These are phyloP conservation scores for Candida pseudofarinosa DNA, from an alignment of 805 yeast species.

Conservation along the genomic window DNA sequence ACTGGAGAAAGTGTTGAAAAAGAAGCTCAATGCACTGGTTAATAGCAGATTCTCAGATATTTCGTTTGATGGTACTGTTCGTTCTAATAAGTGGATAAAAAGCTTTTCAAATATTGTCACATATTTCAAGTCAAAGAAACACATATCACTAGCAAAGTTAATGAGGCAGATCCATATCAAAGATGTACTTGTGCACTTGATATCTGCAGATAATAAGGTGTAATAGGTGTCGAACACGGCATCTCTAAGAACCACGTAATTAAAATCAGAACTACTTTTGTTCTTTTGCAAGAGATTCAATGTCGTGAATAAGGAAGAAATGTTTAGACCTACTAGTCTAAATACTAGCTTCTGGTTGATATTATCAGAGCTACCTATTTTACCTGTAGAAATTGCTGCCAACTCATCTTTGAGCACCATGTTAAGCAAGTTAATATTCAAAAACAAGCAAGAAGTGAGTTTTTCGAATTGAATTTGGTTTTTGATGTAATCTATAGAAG, in stretches of 20 bases:
- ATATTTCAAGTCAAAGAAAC: conserved; percentile 23
- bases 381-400: conserved; percentile 7
- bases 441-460: conserved; percentile 5
- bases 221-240: conserved; percentile 6
- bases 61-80: conserved; percentile 1
- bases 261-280: conserved; percentile 3
- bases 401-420: conserved; percentile 14
- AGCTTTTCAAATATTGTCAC: conserved; percentile 16
- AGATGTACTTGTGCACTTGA: conserved; percentile 8
- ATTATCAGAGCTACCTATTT: conserved; percentile 3
- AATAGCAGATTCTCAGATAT: conserved; percentile 16
- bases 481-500: conserved; percentile 5
- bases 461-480: conserved; percentile 1
- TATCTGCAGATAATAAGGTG: conserved; percentile 8
- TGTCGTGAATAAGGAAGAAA: conserved; percentile 14
- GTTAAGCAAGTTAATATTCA: conserved; percentile 8
- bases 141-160: conserved; percentile 26
- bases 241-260: conserved; percentile 1
- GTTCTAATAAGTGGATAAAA: conserved; percentile 14
- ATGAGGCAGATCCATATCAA: conserved; percentile 26
- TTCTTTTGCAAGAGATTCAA: conserved; percentile 4
- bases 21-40: conserved; percentile 20
- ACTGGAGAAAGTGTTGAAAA: conserved; percentile 17
- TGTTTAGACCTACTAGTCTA: conserved; percentile 12
- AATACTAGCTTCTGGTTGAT: conserved; percentile 10